Base-by-base conservation (phyloP, 495 filamentous ascomycete species). In the Aspergillus biplanus region DNA sequence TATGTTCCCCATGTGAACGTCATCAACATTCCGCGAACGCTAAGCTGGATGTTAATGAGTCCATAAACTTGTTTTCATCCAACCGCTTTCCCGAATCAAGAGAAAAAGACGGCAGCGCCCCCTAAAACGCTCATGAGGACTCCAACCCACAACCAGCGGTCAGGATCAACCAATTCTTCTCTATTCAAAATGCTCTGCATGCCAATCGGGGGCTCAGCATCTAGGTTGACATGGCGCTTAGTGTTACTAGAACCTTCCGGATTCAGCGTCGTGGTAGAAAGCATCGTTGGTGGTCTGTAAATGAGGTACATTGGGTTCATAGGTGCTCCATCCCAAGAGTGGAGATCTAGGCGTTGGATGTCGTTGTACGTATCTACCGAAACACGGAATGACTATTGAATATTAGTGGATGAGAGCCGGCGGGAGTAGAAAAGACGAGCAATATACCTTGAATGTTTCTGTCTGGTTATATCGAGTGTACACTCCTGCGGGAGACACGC, bases 241-340 rank as follows among this genome's bases (percentile, higher is more conserved):
- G 73, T 69, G 69, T 79, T 82, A 76, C 15, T 74, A 67, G 15
- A 75, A 68, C 2, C 73, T 69, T 75, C 80, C 1, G 88, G 86
- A 68, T 90, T 89, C 65, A 93, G 72, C 0, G 87, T 90, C 39
- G 77, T 74, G 4, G 90, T 91, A 4, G 90, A 90, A 7, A 92
- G 84, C 89, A 93, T 93, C 69, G 87, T 78, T 1, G 90, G 90
- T 7, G 89, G 87, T 9, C 71, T 81, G 68, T 85, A 87, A 67
- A 82, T 85, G 53, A 92, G 81, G 70, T 88, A 93, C 85, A 93
- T 85, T 6, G 90, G 89, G 54, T 90, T 84, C 76, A 91, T 78
- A 32, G 88, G 88, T 1, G 85, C 72, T 54, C 89, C 90, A 69
- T 91, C 87, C 59, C 83, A 86, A 58, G 78, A 69, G 67, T 81